A percentile compares a stretch with the other conserved stretches of the same genome.
Conservation (phyloP, 805 yeast genomes). For the Myxozyma lipomycoides region DNA sequence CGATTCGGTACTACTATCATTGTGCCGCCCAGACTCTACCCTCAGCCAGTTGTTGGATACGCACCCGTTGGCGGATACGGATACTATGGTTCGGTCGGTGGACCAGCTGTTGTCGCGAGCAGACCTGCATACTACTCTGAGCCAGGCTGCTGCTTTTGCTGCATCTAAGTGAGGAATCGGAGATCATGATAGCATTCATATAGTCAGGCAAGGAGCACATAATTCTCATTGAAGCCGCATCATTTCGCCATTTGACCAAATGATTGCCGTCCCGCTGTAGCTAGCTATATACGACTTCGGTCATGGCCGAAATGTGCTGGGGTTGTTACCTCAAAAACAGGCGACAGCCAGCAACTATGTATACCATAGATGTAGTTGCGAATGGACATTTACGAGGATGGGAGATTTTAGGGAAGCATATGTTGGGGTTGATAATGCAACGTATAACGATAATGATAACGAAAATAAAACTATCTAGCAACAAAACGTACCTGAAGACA, state of each 20-base stretch:
- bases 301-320: not conserved
- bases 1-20: slow-evolving; percentile 23
- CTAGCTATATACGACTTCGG: not conserved
- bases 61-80: slow-evolving; percentile 23
- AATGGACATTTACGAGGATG: too few species aligned
- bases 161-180: slow-evolving; percentile 13
- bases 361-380: too few species aligned
- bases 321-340: too few species aligned
- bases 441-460: too few species aligned
- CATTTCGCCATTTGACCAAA: not conserved
- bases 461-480: too few species aligned
- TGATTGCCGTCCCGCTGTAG: not conserved
- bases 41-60: slow-evolving; percentile 7
- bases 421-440: too few species aligned
- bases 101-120: slow-evolving; percentile 9
- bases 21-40: slow-evolving; percentile 23
- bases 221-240: not conserved
- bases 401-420: too few species aligned
- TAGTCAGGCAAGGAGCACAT: too few species aligned
- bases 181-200: too few species aligned
- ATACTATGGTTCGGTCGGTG: slow-evolving; percentile 14
- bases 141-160: slow-evolving; percentile 20
- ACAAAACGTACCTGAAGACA: too few species aligned
- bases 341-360: too few species aligned
- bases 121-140: slow-evolving; percentile 9